These are phyloP conservation scores for Ochetophila trinervis DNA, from an alignment of 306 rosid species.

Conservation along the genomic window DNA sequence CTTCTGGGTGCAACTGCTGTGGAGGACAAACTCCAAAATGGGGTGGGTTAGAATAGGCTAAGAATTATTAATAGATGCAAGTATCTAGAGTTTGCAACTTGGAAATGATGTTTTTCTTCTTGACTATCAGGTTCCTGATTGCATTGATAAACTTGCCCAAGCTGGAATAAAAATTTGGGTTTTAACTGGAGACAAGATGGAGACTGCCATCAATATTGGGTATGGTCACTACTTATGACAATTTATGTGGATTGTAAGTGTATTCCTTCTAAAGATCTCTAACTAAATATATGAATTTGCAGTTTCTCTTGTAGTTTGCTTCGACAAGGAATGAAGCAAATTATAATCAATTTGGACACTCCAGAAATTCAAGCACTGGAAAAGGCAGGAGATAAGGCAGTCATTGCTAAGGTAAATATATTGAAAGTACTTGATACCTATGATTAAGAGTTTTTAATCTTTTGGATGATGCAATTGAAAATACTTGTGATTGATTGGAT, in stretches of 20 bases:
- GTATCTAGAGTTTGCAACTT: constrained; percentile 9
- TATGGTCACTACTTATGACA: constrained; percentile 32
- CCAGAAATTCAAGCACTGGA: constrained; percentile 71
- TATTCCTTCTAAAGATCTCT: constrained; percentile 27
- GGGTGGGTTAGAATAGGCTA: constrained; percentile 57
- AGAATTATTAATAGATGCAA: background rate
- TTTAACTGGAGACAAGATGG: constrained; percentile 99
- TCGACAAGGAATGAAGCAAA: constrained; percentile 94
- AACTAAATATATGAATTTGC: constrained; percentile 38
- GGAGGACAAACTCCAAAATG: constrained; percentile 96
- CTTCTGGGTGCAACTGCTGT: constrained; percentile 99
- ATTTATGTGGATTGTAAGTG: constrained; percentile 1
- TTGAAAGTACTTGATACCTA: too few relatives aligned
- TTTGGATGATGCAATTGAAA: background rate
- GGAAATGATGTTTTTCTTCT: constrained; percentile 28
- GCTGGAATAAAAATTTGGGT: constrained; percentile 99
- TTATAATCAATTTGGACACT: constrained; percentile 64
- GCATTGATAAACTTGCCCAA: constrained; percentile 94
- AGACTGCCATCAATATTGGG: constrained; percentile 98
- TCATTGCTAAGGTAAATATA: constrained; percentile 49
- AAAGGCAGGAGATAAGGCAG: constrained; percentile 70
- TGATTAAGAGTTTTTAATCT: background rate
- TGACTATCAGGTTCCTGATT: constrained; percentile 74
- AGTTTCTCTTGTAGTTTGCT: constrained; percentile 96
- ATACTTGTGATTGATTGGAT: constrained; percentile 17